phyloP scores from a whole-genome alignment of 2,329 filamentous ascomycete species.

The Xylaria sp. region DNA sequence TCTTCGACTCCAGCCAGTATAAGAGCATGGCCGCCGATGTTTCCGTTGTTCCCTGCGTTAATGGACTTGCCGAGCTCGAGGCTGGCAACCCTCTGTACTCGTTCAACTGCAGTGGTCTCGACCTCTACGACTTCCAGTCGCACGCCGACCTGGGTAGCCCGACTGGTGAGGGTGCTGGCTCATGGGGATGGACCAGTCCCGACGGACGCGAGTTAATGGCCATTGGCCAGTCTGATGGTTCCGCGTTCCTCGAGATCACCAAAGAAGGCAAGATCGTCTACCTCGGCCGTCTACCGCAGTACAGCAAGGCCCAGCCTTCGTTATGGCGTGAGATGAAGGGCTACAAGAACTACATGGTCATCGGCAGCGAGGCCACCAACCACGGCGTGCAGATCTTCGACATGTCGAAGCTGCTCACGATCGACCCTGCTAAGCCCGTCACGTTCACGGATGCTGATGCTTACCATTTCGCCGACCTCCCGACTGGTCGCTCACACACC shows the following conservation, averaged over 20 bases:
- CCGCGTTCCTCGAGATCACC: constrained; percentile 64
- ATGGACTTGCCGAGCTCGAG: constrained; percentile 44
- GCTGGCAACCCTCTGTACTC: constrained; percentile 44
- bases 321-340: constrained; percentile 64
- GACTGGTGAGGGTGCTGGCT: constrained; percentile 51
- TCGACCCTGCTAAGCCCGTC: constrained; percentile 56
- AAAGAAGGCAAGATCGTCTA: constrained; percentile 61
- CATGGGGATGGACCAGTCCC: constrained; percentile 64
- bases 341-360: constrained; percentile 51
- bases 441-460: constrained; percentile 58
- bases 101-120: constrained; percentile 47
- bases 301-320: constrained; percentile 54
- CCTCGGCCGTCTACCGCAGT: constrained; percentile 63
- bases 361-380: constrained; percentile 54
- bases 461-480: constrained; percentile 53
- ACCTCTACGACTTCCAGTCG: constrained; percentile 53
- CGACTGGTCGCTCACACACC: constrained; percentile 58
- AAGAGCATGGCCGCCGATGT: constrained; percentile 44
- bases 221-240: constrained; percentile 64
- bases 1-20: constrained; percentile 46
- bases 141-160: constrained; percentile 50
- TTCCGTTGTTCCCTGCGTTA: constrained; percentile 40
- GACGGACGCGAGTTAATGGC: constrained; percentile 65
- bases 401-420: constrained; percentile 64
- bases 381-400: constrained; percentile 73